These are phyloP conservation scores for Grigorovia humatica DNA, from an alignment of 805 yeast species.

Conservation along the genomic window DNA sequence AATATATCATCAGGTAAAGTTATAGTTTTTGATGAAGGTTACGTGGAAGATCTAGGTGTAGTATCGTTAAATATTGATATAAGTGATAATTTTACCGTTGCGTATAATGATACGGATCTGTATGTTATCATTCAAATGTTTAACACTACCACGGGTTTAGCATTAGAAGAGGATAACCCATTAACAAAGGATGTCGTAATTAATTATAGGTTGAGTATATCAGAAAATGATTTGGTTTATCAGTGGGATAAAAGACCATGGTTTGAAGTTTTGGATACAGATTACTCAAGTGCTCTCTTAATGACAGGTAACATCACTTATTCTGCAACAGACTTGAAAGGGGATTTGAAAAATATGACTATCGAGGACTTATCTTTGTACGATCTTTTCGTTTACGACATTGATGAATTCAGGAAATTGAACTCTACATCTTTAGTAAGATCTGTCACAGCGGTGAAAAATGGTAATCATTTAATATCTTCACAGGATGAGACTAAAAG, in stretches of 20 bases:
- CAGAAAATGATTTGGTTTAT: slow-evolving; percentile 50
- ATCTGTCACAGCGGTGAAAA: slow-evolving; percentile 65
- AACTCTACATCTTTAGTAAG: slow-evolving; percentile 29
- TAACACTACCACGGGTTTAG: slow-evolving; percentile 13
- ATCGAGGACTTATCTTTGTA: slow-evolving; percentile 21
- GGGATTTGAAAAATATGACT: slow-evolving; percentile 8
- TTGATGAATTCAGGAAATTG: slow-evolving; percentile 30
- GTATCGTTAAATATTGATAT: slow-evolving; percentile 11
- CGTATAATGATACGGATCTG: slow-evolving; percentile 7
- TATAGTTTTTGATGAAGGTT: slow-evolving; percentile 20
- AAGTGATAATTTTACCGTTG: neutral
- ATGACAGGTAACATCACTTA: slow-evolving; percentile 45
- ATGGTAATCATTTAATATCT: slow-evolving; percentile 34
- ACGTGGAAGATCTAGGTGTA: slow-evolving; percentile 21
- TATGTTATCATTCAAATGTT: slow-evolving; percentile 20
- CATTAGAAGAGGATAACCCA: slow-evolving; percentile 3
- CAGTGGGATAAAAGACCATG: slow-evolving; percentile 58
- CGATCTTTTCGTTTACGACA: slow-evolving; percentile 39
- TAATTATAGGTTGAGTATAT: slow-evolving; percentile 58
- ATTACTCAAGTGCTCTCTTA: slow-evolving; percentile 54
- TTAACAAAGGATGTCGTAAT: slow-evolving; percentile 28
- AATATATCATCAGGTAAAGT: slow-evolving; percentile 9
- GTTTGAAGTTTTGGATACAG: slow-evolving; percentile 57
- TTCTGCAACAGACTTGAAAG: slow-evolving; percentile 5
- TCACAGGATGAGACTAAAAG: slow-evolving; percentile 16